Percentiles rank a stretch among this genome's conserved stretches.
Evolutionary conservation across 2,329 filamentous ascomycete species (phyloP).

Genomic region (Dactylellina parvicollis): DNA sequence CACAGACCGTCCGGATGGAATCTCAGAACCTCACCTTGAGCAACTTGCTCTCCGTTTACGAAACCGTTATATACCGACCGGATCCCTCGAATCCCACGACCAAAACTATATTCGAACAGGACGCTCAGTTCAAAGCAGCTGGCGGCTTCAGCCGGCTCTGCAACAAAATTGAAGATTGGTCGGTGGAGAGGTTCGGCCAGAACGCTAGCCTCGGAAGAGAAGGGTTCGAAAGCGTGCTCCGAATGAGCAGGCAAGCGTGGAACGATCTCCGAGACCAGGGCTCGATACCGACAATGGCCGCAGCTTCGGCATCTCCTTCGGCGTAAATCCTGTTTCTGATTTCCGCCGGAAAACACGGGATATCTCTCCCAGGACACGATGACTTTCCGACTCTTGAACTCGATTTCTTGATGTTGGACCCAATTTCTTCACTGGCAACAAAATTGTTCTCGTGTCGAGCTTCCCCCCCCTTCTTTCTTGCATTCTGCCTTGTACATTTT

Average conservation of each 20-base stretch:
- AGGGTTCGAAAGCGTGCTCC: slow-evolving; percentile 92
- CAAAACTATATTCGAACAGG: slow-evolving; percentile 84
- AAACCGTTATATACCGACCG: slow-evolving; percentile 88
- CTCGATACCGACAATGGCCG: slow-evolving; percentile 19
- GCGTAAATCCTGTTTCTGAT: neutral
- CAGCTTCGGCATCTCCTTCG: slow-evolving; percentile 22
- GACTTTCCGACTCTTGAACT: neutral
- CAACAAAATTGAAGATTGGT: slow-evolving; percentile 93
- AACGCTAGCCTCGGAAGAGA: slow-evolving; percentile 91
- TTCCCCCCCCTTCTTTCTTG: slow-evolving; percentile 3
- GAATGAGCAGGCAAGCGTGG: slow-evolving; percentile 68
- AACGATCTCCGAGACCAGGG: slow-evolving; percentile 48
- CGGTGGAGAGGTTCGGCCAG: slow-evolving; percentile 87
- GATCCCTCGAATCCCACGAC: slow-evolving; percentile 64
- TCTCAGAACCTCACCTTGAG: slow-evolving; percentile 93
- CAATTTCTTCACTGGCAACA: neutral
- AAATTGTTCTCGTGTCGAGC: slow-evolving; percentile 23
- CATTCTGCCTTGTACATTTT: slow-evolving; percentile 14
- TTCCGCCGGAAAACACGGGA: slow-evolving; percentile 10
- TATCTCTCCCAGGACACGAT: neutral
- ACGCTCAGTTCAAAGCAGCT: slow-evolving; percentile 89
- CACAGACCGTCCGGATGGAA: slow-evolving; percentile 93
- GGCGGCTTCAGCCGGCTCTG: slow-evolving; percentile 97
- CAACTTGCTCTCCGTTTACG: slow-evolving; percentile 88
- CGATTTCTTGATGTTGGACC: neutral